Conservation (phyloP, 139 green algal genomes). For the Chlamydomonas sphaeroides region DNA sequence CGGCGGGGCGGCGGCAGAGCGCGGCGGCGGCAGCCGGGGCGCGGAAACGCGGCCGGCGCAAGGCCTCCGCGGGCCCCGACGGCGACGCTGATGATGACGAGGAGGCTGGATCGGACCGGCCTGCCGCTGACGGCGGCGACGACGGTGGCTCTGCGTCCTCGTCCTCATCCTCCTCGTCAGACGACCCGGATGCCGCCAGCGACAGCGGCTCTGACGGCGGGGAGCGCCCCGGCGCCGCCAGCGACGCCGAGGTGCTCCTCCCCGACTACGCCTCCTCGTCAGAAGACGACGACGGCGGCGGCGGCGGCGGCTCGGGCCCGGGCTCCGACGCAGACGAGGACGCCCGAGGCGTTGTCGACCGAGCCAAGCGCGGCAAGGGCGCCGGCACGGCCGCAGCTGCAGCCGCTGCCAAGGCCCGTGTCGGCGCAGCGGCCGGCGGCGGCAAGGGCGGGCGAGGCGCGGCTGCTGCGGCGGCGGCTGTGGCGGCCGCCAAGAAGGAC, state of each 20-base stretch:
- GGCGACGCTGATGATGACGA: conserved; percentile 6
- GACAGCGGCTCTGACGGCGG: not conserved
- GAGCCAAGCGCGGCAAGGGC: not conserved
- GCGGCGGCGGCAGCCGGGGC: not conserved
- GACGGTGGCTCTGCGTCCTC: not conserved
- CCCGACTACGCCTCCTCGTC: too few species aligned
- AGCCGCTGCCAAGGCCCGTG: not conserved
- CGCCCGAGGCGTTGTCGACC: too few species aligned
- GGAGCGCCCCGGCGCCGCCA: not conserved
- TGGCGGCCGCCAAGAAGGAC: not conserved
- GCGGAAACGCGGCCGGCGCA: not conserved
- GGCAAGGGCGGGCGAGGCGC: not conserved
- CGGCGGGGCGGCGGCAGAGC: not conserved
- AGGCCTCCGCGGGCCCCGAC: not conserved
- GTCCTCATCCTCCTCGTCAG: not conserved
- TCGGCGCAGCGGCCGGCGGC: too few species aligned
- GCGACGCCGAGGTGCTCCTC: not conserved
- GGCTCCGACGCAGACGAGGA: too few species aligned
- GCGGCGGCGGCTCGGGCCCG: not conserved
- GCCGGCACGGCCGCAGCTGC: not conserved
- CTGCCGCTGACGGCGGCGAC: not conserved
- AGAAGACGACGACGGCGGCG: not conserved
- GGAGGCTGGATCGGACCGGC: not conserved
- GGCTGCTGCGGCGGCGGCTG: not conserved
- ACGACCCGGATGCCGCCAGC: not conserved